Base-by-base conservation (phyloP, 768 basidiomycete genomes). In the Leccinum uliginosum region DNA sequence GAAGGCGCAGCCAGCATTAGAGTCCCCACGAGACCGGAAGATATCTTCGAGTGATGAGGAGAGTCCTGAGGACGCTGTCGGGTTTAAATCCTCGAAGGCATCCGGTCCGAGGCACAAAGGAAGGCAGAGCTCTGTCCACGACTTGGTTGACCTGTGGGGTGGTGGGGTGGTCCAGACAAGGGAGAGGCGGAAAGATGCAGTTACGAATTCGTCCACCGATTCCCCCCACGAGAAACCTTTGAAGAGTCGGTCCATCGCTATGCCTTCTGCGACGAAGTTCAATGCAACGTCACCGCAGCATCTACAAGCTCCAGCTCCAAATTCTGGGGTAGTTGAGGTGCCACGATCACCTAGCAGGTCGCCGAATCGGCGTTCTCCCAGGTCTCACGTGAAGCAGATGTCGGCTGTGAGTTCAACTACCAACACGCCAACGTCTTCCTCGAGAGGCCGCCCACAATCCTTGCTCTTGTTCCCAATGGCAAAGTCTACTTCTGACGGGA, bases 91-190 rank as follows among this genome's bases (percentile, higher is more conserved):
- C 49, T 54, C 68, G 56, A 68, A 64, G 51, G 56, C 62, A 30
- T 61, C 67, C 17, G 66, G 65, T 57, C 63, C 70, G 51, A 72
- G 69, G 51, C 66, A 72, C 43, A 78, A 71, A 62, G 76, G 81
- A 40, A 74, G 90, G 60, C 89, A 92, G 74, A 86, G 83, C 64
- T 92, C 91, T 12, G 89, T 92, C 23, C 89, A 93, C 64, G 87
- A 93, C 65, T 67, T 92, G 54, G 87, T 92, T 27, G 87, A 88
- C 67, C 69, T 92, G 27, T 91, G 86, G 78, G 88, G 88, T 43
- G 87, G 87, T 7, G 77, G 78, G 14, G 58, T 76, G 57, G 60
- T 63, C 49, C 74, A 69, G 59, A 67, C 66, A 23, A 81, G 78
- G 62, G 80, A 82, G 60, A 80, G 76, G 59, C 73, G 71, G 30